These are phyloP conservation scores for Auxenochlorella pyrenoidosa DNA, from an alignment of 139 green algal genomes.

Conservation along the genomic window DNA sequence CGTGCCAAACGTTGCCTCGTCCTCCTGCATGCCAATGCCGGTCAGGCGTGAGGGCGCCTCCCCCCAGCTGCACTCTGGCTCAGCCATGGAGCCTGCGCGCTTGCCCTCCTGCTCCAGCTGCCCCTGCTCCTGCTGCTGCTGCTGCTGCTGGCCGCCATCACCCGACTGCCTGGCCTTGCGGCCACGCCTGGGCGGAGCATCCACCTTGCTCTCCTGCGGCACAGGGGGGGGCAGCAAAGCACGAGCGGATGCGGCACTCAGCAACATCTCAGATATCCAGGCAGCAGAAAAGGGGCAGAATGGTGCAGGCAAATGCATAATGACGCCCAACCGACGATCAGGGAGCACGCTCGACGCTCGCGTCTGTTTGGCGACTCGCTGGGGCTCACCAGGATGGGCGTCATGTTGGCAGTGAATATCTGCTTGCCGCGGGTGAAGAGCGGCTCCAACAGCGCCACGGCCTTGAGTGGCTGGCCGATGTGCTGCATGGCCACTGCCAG, in stretches of 20 bases:
- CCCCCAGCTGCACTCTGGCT: conserved; percentile 6
- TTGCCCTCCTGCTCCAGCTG: neutral
- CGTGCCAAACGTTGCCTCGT: neutral
- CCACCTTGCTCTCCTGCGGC: conserved; percentile 4
- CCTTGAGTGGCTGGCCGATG: neutral
- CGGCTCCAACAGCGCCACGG: neutral
- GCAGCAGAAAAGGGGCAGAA: neutral
- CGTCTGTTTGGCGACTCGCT: too few relatives aligned
- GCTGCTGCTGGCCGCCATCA: neutral
- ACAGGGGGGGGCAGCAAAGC: neutral
- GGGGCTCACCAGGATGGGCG: neutral
- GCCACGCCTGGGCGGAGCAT: neutral
- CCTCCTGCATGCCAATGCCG: neutral
- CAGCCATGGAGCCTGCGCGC: neutral
- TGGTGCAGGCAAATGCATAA: neutral
- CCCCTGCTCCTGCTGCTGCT: neutral
- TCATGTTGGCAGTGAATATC: neutral
- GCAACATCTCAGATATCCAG: too few relatives aligned
- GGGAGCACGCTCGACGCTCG: neutral
- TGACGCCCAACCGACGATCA: neutral
- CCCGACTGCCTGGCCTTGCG: neutral
- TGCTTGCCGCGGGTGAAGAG: conserved; percentile 4
- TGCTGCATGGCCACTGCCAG: conserved; percentile 4
- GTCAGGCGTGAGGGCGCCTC: neutral
- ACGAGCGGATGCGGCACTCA: too few relatives aligned